These are phyloP conservation scores for Terana coerulea DNA, from an alignment of 768 basidiomycete genomes.

Conservation along the genomic window DNA sequence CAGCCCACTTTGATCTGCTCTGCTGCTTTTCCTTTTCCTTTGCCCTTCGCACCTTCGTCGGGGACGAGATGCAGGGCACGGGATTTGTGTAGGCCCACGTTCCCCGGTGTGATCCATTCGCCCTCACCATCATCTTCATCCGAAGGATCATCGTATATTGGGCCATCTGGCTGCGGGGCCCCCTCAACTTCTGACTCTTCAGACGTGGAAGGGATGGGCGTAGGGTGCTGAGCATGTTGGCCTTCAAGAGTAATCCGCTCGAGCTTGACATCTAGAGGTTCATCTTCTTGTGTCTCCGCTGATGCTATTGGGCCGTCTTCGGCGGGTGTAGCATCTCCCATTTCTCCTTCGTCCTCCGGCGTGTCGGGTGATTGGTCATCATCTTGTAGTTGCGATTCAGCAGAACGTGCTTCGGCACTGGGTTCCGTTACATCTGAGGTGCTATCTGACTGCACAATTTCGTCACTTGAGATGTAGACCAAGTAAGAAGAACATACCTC, in stretches of 20 bases:
- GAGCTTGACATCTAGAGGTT: slow-evolving; percentile 46
- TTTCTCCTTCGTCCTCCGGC: slow-evolving; percentile 48
- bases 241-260: slow-evolving; percentile 27
- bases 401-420: not conserved
- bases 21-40: slow-evolving; percentile 30
- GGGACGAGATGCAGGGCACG: slow-evolving; percentile 82
- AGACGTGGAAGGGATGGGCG: not conserved
- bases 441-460: not conserved
- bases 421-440: not conserved
- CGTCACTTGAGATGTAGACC: not conserved
- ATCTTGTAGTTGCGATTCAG: not conserved
- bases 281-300: slow-evolving; percentile 18
- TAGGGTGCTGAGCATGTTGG: not conserved
- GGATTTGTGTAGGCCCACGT: slow-evolving; percentile 83
- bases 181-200: not conserved
- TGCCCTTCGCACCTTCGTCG: slow-evolving; percentile 29
- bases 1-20: slow-evolving; percentile 68
- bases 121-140: slow-evolving; percentile 82
- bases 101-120: slow-evolving; percentile 95
- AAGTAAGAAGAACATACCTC: slow-evolving; percentile 16
- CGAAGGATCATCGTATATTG: slow-evolving; percentile 71
- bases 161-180: slow-evolving; percentile 17
- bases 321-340: slow-evolving; percentile 21
- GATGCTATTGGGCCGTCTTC: slow-evolving; percentile 21
- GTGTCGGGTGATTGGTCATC: not conserved